A percentile compares a stretch with the other conserved stretches of the same genome.
Evolutionary conservation across 2,329 filamentous ascomycete species (phyloP).

Genomic region (Fusarium fracticaudum): DNA sequence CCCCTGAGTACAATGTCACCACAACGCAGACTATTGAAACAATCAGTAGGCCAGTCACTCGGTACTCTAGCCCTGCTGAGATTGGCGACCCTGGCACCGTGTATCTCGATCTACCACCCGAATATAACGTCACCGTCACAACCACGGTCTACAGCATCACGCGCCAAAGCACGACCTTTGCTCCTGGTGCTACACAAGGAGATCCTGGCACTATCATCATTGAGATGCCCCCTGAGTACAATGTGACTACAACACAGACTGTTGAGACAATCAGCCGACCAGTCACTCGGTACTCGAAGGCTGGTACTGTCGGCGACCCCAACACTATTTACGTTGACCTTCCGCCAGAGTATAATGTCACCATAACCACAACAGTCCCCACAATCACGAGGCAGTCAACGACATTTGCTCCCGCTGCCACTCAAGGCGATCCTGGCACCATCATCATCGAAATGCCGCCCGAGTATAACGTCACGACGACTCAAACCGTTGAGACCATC

Average conservation of each 20-base stretch:
- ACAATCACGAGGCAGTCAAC: slow-evolving; percentile 8
- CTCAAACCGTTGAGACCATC: slow-evolving; percentile 9
- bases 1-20: slow-evolving; percentile 19
- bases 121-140: slow-evolving; percentile 25
- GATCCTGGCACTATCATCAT: slow-evolving; percentile 15
- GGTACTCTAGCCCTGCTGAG: slow-evolving; percentile 2
- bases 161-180: neutral
- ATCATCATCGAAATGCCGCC: slow-evolving; percentile 12
- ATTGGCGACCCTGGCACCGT: slow-evolving; percentile 18
- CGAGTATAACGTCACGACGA: slow-evolving; percentile 13
- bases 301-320: slow-evolving; percentile 2
- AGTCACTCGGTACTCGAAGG: neutral
- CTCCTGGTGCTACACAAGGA: slow-evolving; percentile 2
- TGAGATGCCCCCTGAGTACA: slow-evolving; percentile 4
- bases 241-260: slow-evolving; percentile 13
- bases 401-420: neutral
- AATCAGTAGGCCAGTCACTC: slow-evolving; percentile 9
- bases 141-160: slow-evolving; percentile 6
- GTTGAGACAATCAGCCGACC: slow-evolving; percentile 10
- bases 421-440: slow-evolving; percentile 21
- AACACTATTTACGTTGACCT: slow-evolving; percentile 14
- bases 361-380: neutral
- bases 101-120: slow-evolving; percentile 11
- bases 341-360: slow-evolving; percentile 17
- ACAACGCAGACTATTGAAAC: slow-evolving; percentile 8